These are phyloP conservation scores for Aspergillus ostianus DNA, from an alignment of 495 filamentous ascomycete genomes.

Conservation along the genomic window DNA sequence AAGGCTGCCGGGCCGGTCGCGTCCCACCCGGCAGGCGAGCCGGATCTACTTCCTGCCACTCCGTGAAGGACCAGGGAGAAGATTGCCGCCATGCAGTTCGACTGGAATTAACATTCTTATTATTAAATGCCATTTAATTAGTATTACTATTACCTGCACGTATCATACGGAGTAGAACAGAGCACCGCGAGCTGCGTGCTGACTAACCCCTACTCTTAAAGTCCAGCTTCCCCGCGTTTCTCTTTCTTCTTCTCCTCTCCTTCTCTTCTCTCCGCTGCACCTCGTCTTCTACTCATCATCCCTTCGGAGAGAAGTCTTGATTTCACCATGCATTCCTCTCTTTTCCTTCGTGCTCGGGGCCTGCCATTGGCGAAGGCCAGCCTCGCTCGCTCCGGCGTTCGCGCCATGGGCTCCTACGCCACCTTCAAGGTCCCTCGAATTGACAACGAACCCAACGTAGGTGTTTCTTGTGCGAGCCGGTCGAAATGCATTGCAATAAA, in stretches of 20 bases:
- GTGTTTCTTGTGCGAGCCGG: conserved; percentile 24
- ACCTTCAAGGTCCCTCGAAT: conserved; percentile 85
- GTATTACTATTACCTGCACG: not conserved
- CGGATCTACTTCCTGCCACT: too few species aligned
- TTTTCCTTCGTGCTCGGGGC: conserved; percentile 33
- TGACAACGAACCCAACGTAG: conserved; percentile 90
- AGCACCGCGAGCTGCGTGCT: not conserved
- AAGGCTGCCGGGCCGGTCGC: not conserved
- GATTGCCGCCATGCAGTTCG: not conserved
- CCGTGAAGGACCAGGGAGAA: too few species aligned
- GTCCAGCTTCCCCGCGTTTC: conserved; percentile 11
- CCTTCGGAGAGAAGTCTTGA: not conserved
- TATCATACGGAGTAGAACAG: not conserved
- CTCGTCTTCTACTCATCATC: conserved; percentile 6
- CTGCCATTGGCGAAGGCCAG: conserved; percentile 31
- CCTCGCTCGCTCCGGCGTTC: conserved; percentile 25
- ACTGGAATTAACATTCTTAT: not conserved
- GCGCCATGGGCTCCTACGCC: conserved; percentile 56
- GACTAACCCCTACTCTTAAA: conserved; percentile 1
- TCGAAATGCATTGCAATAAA: not conserved
- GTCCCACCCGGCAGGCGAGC: not conserved
- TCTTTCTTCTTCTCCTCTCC: conserved; percentile 6
- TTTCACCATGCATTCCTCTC: conserved; percentile 35
- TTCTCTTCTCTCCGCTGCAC: conserved; percentile 14
- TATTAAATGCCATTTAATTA: not conserved